Conservation (phyloP, 768 basidiomycete species). For the Tylopilus cervinicoccineus region DNA sequence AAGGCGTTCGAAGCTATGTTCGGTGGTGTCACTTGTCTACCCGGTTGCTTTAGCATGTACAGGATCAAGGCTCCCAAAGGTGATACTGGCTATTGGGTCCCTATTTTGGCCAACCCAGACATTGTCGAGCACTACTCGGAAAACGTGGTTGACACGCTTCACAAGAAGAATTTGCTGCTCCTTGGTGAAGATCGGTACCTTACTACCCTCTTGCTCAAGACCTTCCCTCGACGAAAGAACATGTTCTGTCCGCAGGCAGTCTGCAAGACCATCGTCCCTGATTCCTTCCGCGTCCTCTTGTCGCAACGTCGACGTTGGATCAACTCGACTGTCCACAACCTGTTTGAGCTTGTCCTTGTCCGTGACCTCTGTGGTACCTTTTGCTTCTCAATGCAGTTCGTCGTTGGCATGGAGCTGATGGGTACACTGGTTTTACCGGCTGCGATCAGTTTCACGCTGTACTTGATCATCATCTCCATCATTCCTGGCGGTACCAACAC, state of each 20-base stretch:
- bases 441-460: slow-evolving; percentile 95
- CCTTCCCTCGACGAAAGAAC: slow-evolving; percentile 99
- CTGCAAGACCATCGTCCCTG: slow-evolving; percentile 98
- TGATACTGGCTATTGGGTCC: slow-evolving; percentile 94
- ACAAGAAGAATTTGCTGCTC: slow-evolving; percentile 97
- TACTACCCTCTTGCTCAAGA: slow-evolving; percentile 95
- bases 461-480: slow-evolving; percentile 85
- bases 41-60: slow-evolving; percentile 99
- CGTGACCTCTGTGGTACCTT: slow-evolving; percentile 99
- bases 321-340: slow-evolving; percentile 97
- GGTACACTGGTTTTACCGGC: slow-evolving; percentile 96
- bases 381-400: slow-evolving; percentile 99
- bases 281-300: slow-evolving; percentile 88
- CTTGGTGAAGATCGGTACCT: slow-evolving; percentile 99
- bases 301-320: slow-evolving; percentile 99
- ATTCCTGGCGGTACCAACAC: slow-evolving; percentile 76
- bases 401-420: slow-evolving; percentile 96
- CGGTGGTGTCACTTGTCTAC: slow-evolving; percentile 98
- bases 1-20: slow-evolving; percentile 99
- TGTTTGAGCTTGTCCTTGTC: slow-evolving; percentile 91
- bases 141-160: slow-evolving; percentile 97
- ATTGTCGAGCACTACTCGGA: slow-evolving; percentile 99
- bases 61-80: slow-evolving; percentile 99
- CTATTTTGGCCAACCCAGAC: slow-evolving; percentile 96
- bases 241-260: slow-evolving; percentile 98